These are phyloP conservation scores for Penicillium sclerotigenum DNA, from an alignment of 2,329 filamentous ascomycete genomes.

Conservation along the genomic window DNA sequence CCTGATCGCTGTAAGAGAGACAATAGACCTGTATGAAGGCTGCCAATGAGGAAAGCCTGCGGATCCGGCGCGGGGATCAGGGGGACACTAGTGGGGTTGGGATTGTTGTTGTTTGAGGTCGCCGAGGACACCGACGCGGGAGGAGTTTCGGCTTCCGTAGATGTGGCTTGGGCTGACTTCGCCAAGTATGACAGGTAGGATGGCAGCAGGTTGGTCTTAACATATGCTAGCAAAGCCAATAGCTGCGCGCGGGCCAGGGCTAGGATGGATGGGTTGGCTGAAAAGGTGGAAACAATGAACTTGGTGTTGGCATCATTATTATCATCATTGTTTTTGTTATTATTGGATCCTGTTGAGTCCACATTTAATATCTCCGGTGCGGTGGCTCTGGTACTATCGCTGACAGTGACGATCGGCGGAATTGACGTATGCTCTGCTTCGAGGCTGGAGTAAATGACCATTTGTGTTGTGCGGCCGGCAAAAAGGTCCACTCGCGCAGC, in stretches of 20 bases:
- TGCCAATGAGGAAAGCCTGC: constrained; percentile 37
- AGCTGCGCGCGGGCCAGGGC: constrained; percentile 26
- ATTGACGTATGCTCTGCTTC: constrained; percentile 30
- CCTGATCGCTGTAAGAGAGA: constrained; percentile 25
- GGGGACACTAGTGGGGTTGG: constrained; percentile 8
- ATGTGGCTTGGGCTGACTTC: neutral
- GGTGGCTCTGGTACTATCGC: neutral
- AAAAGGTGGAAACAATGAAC: constrained; percentile 15
- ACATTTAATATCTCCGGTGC: constrained; percentile 2
- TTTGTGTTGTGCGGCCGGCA: constrained; percentile 41
- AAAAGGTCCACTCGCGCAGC: constrained; percentile 42
- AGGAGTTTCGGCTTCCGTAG: neutral
- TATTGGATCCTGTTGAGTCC: constrained; percentile 3
- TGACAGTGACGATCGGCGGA: constrained; percentile 15
- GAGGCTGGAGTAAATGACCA: constrained; percentile 42
- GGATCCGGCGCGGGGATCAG: constrained; percentile 28
- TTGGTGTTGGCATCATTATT: neutral
- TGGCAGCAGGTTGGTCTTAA: constrained; percentile 27
- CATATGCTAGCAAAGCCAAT: constrained; percentile 27
- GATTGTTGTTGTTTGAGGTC: neutral
- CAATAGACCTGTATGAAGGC: constrained; percentile 36
- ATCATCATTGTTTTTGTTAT: neutral
- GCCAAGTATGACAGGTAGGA: constrained; percentile 24
- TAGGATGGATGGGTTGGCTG: constrained; percentile 7
- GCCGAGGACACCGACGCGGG: neutral